Evolutionary conservation across 495 filamentous ascomycete genomes (phyloP), one percentile per base, ranked within the genome.

Genomic region (Neurospora sp.): DNA sequence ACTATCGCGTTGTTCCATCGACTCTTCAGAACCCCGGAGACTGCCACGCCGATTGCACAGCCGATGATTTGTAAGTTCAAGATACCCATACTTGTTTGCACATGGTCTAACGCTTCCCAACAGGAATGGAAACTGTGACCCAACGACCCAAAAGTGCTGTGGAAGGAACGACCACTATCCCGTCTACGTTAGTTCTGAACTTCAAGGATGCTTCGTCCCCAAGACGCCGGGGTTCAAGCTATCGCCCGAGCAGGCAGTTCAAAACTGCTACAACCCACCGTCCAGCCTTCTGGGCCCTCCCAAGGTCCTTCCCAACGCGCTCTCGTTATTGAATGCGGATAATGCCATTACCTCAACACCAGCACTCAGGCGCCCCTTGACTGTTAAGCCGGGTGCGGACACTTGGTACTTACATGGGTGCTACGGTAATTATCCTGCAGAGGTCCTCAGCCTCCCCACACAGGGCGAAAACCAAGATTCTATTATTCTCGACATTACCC

Each of bases 161-260:
- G 73, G 73, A 16, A 39, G 22, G 11, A 12, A 35, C 5, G 14
- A 44, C 11, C 35, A 38, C 39, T 74, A 38, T 42, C 73, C 78
- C 27, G 73, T 79, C 20, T 79, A 75, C 22, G 73, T 76, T 40
- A 79, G 75, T 53, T 71, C 75, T 18, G 73, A 76, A n/a, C 73
- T 79, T 11, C 66, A 74, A 39, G 77, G 78, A 14, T 79, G 78
- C 77, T 76, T 69, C 38, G 70, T 68, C 27, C 78, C 78, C 0
- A 27, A 16, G 31, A 78, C 75, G 14, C 78, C 78, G 2, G 78
- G 78, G 16, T 69, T 70, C 73, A 72, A 74, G 44, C 31, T 3
- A 6, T 59, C 48, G 11, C 22, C 22, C 11, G n/a, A 27, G 1
- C 48, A 59, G 48, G 11, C 48, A 59, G n/a, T 1, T 27, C 31